phyloP scores from a whole-genome alignment of 2,329 filamentous ascomycete species.

The Thermoascus crustaceus region DNA sequence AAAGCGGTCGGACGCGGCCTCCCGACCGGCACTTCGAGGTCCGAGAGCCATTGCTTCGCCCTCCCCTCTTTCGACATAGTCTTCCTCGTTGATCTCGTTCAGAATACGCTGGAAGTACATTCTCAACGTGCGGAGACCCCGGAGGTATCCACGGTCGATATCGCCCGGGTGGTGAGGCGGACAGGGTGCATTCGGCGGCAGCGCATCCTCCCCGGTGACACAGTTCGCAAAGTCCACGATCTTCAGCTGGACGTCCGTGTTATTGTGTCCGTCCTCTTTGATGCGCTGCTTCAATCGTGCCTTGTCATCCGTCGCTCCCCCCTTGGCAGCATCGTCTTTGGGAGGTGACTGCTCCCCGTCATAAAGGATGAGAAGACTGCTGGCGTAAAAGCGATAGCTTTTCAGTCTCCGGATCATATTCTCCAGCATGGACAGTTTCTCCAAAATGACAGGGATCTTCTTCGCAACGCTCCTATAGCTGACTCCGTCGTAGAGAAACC shows the following conservation, averaged over 20 bases:
- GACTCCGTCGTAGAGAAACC: constrained; percentile 85
- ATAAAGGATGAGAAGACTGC: constrained; percentile 90
- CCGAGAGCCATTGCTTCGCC: constrained; percentile 33
- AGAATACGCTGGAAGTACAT: constrained; percentile 84
- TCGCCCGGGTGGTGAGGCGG: constrained; percentile 73
- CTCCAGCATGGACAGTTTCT: constrained; percentile 76
- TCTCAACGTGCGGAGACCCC: constrained; percentile 68
- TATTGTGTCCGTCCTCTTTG: constrained; percentile 30
- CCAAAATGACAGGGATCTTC: constrained; percentile 79
- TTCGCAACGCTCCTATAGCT: constrained; percentile 70
- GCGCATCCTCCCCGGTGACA: constrained; percentile 71
- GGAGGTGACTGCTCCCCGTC: constrained; percentile 56
- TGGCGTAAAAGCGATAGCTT: constrained; percentile 91
- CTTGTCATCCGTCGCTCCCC: constrained; percentile 16
- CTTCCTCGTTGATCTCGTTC: constrained; percentile 56
- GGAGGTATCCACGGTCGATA: constrained; percentile 81
- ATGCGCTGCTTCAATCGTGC: constrained; percentile 23
- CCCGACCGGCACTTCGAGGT: constrained; percentile 23
- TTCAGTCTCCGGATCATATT: constrained; percentile 69
- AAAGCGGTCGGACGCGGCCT: constrained; percentile 23
- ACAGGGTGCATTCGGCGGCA: constrained; percentile 54
- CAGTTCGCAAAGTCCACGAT: constrained; percentile 99
- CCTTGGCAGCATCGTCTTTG: constrained; percentile 9
- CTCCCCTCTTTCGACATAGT: constrained; percentile 37
- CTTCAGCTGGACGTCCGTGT: constrained; percentile 62